Evolutionary conservation across 305 asterid genomes (phyloP).

Genomic region (Fraxinus velutina): DNA sequence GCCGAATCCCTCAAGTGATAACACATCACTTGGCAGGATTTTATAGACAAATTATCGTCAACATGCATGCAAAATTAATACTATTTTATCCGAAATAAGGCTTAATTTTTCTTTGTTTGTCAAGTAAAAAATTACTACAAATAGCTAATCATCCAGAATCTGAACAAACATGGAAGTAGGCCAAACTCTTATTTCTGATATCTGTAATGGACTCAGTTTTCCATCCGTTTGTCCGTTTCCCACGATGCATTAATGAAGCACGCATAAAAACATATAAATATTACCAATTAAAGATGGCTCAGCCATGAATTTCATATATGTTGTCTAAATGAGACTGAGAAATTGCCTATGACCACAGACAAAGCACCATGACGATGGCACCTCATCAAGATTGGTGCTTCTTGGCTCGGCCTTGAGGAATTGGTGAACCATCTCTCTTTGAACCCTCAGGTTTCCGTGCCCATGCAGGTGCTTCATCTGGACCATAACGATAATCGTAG

Average conservation of each 20-base stretch:
- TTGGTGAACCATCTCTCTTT: slow-evolving; percentile 59
- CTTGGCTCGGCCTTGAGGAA: slow-evolving; percentile 73
- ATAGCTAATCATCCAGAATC: neutral
- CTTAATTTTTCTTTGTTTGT: neutral
- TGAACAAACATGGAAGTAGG: neutral
- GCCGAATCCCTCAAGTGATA: neutral
- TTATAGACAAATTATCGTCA: neutral
- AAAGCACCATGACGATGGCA: neutral
- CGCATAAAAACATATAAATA: neutral
- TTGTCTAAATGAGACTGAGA: neutral
- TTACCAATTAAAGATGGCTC: neutral
- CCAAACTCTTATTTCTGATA: neutral
- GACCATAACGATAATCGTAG: slow-evolving; percentile 91
- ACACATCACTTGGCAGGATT: neutral
- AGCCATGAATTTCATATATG: neutral
- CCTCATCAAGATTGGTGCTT: slow-evolving; percentile 81
- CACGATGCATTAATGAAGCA: neutral
- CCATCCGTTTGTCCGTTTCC: neutral
- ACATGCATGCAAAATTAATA: neutral
- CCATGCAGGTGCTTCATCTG: slow-evolving; percentile 93
- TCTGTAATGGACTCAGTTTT: neutral
- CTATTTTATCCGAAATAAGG: neutral
- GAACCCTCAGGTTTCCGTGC: slow-evolving; percentile 77
- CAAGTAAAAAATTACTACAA: neutral
- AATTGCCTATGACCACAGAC: slow-evolving; percentile 9